Percentiles rank a stretch among this genome's conserved stretches.
Evolutionary conservation across 352 stramenopile genomes (phyloP).

Genomic region (Phytophthora meadii): DNA sequence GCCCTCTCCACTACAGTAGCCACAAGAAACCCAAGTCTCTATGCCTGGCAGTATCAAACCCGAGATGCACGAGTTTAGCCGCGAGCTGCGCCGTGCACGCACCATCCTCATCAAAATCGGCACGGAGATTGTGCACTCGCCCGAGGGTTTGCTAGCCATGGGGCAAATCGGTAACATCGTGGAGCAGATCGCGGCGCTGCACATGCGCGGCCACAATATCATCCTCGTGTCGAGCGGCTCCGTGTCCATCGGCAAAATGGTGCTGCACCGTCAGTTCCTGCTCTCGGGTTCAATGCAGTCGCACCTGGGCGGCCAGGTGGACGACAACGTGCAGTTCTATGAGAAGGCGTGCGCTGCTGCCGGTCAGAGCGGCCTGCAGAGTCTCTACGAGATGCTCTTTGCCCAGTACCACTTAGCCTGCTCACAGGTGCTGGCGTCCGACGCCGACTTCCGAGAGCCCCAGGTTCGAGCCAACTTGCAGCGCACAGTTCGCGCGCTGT

Average conservation of each 20-base stretch:
- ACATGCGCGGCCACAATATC: constrained; percentile 85
- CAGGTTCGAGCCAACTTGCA: constrained; percentile 72
- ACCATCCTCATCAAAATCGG: constrained; percentile 89
- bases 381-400: constrained; percentile 89
- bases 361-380: constrained; percentile 83
- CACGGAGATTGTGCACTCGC: constrained; percentile 86
- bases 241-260: constrained; percentile 81
- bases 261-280: constrained; percentile 82
- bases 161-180: constrained; percentile 88
- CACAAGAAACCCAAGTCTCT: background rate
- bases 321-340: constrained; percentile 64
- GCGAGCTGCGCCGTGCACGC: constrained; percentile 61
- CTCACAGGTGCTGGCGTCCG: constrained; percentile 81
- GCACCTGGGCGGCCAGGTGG: constrained; percentile 71
- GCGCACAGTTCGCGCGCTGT: constrained; percentile 63
- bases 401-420: constrained; percentile 86
- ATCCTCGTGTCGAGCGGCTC: constrained; percentile 87
- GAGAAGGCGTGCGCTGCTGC: constrained; percentile 76
- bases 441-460: constrained; percentile 78
- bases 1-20: background rate
- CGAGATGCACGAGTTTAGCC: constrained; percentile 34
- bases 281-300: constrained; percentile 87
- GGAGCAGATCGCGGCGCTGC: constrained; percentile 82
- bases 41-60: constrained; percentile 12
- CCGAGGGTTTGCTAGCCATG: constrained; percentile 78